Conservation (phyloP, 2,329 filamentous ascomycete genomes). For the Gremmenia infestans region DNA sequence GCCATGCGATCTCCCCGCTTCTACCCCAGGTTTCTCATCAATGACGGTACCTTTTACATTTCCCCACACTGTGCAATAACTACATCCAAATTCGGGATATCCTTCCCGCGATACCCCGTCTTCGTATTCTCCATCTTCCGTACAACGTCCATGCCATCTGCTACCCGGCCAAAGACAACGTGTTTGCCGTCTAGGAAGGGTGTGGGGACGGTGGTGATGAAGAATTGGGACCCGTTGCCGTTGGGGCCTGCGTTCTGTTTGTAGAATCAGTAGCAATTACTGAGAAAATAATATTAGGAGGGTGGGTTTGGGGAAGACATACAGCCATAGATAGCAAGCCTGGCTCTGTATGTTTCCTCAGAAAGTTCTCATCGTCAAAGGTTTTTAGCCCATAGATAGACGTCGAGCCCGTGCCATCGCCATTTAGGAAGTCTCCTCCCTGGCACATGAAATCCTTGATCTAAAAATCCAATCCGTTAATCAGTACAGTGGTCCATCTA, state of each 20-base stretch:
- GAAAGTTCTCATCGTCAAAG: slow-evolving; percentile 91
- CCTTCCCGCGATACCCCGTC: slow-evolving; percentile 66
- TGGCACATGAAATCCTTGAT: slow-evolving; percentile 98
- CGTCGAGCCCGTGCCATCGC: slow-evolving; percentile 83
- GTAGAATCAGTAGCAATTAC: slow-evolving; percentile 1
- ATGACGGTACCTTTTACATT: slow-evolving; percentile 54
- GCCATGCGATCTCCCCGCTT: too few relatives aligned
- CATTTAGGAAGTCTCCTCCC: slow-evolving; percentile 91
- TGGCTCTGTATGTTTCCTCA: slow-evolving; percentile 68
- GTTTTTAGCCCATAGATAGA: slow-evolving; percentile 81
- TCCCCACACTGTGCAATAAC: slow-evolving; percentile 84
- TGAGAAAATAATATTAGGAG: slow-evolving; percentile 1
- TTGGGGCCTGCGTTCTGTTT: slow-evolving; percentile 79
- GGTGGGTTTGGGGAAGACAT: slow-evolving; percentile 35
- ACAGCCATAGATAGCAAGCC: slow-evolving; percentile 92
- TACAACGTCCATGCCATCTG: slow-evolving; percentile 86
- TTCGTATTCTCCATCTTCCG: slow-evolving; percentile 89
- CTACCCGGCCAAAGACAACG: slow-evolving; percentile 88
- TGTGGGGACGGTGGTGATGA: slow-evolving; percentile 85
- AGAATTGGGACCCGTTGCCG: slow-evolving; percentile 95
- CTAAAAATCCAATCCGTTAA: slow-evolving; percentile 38
- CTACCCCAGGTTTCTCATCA: neutral
- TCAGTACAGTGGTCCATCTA: neutral
- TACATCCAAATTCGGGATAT: slow-evolving; percentile 81
- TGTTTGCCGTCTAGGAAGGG: slow-evolving; percentile 91